A percentile compares a stretch with the other conserved stretches of the same genome.
phyloP scores from a whole-genome alignment of 768 basidiomycete genomes.

The Kwoniella dejecticola region DNA sequence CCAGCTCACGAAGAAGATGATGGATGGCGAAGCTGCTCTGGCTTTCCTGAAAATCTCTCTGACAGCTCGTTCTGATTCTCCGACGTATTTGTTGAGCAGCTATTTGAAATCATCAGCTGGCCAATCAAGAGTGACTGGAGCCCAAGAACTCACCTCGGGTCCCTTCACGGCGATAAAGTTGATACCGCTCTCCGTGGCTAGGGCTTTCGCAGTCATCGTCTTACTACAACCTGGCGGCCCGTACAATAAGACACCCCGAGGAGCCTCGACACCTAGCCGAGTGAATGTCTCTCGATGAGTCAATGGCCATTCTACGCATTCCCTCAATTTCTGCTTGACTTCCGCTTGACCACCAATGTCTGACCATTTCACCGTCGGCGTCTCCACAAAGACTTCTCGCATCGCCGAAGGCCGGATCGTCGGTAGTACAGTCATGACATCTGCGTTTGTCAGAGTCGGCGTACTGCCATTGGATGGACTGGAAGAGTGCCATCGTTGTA shows the following conservation, averaged over 20 bases:
- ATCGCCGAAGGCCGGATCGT: constrained; percentile 87
- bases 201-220: constrained; percentile 86
- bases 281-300: constrained; percentile 81
- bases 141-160: constrained; percentile 70
- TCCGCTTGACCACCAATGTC: constrained; percentile 85
- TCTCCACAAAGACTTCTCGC: constrained; percentile 87
- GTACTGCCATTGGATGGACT: neutral
- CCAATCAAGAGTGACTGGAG: neutral
- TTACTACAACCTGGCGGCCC: constrained; percentile 98
- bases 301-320: constrained; percentile 95
- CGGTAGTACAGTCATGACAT: constrained; percentile 73
- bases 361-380: constrained; percentile 74
- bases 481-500: constrained; percentile 71
- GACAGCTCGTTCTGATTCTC: constrained; percentile 93
- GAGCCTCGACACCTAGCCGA: constrained; percentile 81
- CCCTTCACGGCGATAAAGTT: constrained; percentile 98
- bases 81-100: constrained; percentile 95
- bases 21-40: constrained; percentile 87
- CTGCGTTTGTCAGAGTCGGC: constrained; percentile 60
- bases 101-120: constrained; percentile 48
- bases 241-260: constrained; percentile 86
- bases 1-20: constrained; percentile 85
- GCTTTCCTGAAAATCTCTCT: constrained; percentile 96
- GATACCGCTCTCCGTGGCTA: constrained; percentile 88
- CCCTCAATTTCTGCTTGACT: constrained; percentile 81